Conservation (phyloP, 441 rosid genomes). For the Erodium trifolium region DNA sequence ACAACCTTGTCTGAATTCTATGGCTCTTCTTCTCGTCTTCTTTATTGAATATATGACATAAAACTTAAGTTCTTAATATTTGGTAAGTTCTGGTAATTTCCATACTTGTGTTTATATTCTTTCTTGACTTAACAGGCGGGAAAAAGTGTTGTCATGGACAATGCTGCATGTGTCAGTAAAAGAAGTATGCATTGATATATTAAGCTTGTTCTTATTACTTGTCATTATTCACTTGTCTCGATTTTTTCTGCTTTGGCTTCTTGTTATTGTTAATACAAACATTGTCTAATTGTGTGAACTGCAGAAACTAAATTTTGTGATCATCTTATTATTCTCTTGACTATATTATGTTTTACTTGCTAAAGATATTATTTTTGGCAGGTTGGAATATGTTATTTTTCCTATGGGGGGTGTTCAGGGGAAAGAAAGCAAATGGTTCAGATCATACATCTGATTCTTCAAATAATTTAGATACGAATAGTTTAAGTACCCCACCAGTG, state of each 20-base stretch:
- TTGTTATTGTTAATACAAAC: background rate
- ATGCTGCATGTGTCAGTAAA: background rate
- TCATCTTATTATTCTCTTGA: background rate
- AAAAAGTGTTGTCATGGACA: background rate
- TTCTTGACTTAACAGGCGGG: background rate
- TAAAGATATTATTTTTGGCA: conserved; percentile 21
- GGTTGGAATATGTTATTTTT: conserved; percentile 91
- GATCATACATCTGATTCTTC: conserved; percentile 21
- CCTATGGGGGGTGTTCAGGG: conserved; percentile 91
- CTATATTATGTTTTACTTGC: background rate
- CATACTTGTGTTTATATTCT: background rate
- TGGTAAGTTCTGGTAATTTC: background rate
- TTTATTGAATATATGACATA: background rate
- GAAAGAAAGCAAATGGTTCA: conserved; percentile 40
- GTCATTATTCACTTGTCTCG: background rate
- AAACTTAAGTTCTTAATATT: background rate
- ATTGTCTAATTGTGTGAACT: background rate
- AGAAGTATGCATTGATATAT: background rate
- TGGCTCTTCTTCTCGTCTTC: background rate
- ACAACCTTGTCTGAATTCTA: background rate
- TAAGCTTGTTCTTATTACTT: background rate
- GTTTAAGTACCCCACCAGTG: conserved; percentile 25
- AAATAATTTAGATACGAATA: conserved; percentile 30
- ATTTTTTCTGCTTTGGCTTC: background rate
- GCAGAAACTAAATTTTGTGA: background rate